These are phyloP conservation scores for Paramecium sonneborni DNA, from an alignment of 73 alveolate genomes.

Conservation along the genomic window DNA sequence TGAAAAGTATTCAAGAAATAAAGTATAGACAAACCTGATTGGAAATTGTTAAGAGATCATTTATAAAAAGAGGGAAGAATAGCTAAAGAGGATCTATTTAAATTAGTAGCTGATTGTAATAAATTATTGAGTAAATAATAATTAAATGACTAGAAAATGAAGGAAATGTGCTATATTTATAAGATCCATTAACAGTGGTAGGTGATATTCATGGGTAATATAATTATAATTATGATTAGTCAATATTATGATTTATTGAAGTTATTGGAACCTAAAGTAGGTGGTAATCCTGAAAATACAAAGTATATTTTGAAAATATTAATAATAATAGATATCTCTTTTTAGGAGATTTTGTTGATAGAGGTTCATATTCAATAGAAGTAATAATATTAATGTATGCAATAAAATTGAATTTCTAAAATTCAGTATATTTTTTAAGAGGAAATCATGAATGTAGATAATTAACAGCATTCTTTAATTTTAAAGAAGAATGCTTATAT, in stretches of 20 bases:
- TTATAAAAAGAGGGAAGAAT: slow-evolving; percentile 59
- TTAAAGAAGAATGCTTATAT: slow-evolving; percentile 78
- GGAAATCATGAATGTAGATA: slow-evolving; percentile 93
- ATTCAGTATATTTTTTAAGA: slow-evolving; percentile 80
- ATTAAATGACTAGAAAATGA: slow-evolving; percentile 76
- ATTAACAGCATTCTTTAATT: slow-evolving; percentile 89
- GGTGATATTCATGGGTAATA: slow-evolving; percentile 89
- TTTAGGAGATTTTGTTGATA: slow-evolving; percentile 94
- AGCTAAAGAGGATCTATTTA: slow-evolving; percentile 54
- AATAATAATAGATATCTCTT: slow-evolving; percentile 75
- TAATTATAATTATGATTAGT: slow-evolving; percentile 72
- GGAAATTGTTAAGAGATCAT: slow-evolving; percentile 62
- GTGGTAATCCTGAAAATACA: slow-evolving; percentile 93
- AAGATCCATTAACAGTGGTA: slow-evolving; percentile 93
- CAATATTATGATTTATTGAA: slow-evolving; percentile 88
- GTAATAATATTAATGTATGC: slow-evolving; percentile 81
- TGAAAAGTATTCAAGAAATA: background rate
- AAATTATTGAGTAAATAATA: slow-evolving; percentile 31
- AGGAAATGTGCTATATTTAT: slow-evolving; percentile 85
- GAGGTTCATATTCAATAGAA: slow-evolving; percentile 95
- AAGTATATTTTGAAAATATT: slow-evolving; percentile 60
- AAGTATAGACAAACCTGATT: slow-evolving; percentile 55
- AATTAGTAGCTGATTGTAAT: slow-evolving; percentile 63
- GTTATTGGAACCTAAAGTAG: slow-evolving; percentile 82
- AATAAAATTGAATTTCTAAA: slow-evolving; percentile 82